Percentiles rank a stretch among this genome's conserved stretches.
Evolutionary conservation across 192 early-diverging fungal genomes (phyloP).

Genomic region (Pecoramyces ruminantium): DNA sequence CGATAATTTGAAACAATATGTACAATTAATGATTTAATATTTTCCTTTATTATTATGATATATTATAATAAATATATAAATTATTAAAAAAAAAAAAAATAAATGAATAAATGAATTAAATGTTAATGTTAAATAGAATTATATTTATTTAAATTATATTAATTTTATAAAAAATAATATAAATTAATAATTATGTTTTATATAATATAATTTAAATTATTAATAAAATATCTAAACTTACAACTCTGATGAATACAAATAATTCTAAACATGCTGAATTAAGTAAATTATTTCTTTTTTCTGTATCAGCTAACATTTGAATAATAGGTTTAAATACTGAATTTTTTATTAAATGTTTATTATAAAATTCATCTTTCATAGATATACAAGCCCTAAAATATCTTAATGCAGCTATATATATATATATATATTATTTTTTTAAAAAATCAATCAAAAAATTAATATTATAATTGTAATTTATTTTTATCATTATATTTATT

Average conservation of each 20-base stretch:
- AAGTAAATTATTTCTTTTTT: constrained; percentile 60
- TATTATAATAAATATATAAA: background rate
- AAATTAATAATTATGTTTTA: too few relatives aligned
- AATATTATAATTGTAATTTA: too few relatives aligned
- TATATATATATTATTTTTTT: background rate
- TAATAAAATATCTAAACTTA: constrained; percentile 8
- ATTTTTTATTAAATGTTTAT: constrained; percentile 55
- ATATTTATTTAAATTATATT: too few relatives aligned
- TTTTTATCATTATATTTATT: too few relatives aligned
- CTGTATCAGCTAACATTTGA: constrained; percentile 33
- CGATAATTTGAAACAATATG: constrained; percentile 49
- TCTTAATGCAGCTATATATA: constrained; percentile 47
- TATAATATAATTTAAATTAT: too few relatives aligned
- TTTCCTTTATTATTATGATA: too few relatives aligned
- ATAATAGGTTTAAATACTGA: constrained; percentile 54
- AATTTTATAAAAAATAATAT: too few relatives aligned
- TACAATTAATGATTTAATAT: constrained; percentile 48
- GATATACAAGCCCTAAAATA: constrained; percentile 63
- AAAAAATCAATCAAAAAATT: too few relatives aligned
- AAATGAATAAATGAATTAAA: too few relatives aligned
- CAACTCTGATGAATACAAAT: constrained; percentile 61
- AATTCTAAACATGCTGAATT: constrained; percentile 84
- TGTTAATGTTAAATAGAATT: too few relatives aligned
- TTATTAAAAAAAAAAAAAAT: constrained; percentile 8
- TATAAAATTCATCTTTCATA: constrained; percentile 67